Percentiles rank a stretch among this genome's conserved stretches.
Evolutionary conservation across 768 basidiomycete genomes (phyloP).

Genomic region (Pleurotus salmoneostramineus): DNA sequence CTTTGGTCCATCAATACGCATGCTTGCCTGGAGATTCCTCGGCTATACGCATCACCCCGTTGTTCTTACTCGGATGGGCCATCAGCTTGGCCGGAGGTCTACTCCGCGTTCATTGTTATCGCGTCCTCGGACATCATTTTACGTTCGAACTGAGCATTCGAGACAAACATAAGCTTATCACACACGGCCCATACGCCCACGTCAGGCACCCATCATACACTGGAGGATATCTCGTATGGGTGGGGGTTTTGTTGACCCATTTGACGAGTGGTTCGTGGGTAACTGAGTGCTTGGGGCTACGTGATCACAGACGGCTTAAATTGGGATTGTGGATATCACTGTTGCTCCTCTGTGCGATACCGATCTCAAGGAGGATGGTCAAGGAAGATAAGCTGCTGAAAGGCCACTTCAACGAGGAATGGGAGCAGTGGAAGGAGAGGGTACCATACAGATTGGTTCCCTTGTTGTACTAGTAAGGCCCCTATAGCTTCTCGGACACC

Average conservation of each 20-base stretch:
- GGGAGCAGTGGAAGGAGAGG: slow-evolving; percentile 21
- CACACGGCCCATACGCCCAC: slow-evolving; percentile 21
- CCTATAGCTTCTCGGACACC: too few species aligned
- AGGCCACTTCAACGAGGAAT: slow-evolving; percentile 25
- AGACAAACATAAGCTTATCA: slow-evolving; percentile 20
- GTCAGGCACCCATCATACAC: slow-evolving; percentile 27
- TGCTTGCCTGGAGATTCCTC: background rate
- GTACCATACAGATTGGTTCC: slow-evolving; percentile 26
- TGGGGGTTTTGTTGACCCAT: background rate
- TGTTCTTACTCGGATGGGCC: slow-evolving; percentile 14
- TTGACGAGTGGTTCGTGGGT: slow-evolving; percentile 1
- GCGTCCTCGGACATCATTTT: slow-evolving; percentile 20
- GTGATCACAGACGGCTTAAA: background rate
- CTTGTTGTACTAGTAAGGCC: slow-evolving; percentile 16
- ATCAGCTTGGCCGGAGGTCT: slow-evolving; percentile 15
- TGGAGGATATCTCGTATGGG: slow-evolving; percentile 6
- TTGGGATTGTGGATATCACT: background rate
- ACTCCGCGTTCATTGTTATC: slow-evolving; percentile 23
- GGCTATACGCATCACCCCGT: slow-evolving; percentile 10
- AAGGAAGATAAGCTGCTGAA: slow-evolving; percentile 25
- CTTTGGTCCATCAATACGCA: background rate
- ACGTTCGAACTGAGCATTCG: slow-evolving; percentile 23
- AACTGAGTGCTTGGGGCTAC: background rate
- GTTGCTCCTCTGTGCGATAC: background rate
- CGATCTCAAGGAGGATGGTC: slow-evolving; percentile 11